Base-by-base conservation (phyloP, 352 stramenopile genomes). In the Phytophthora foliorum region DNA sequence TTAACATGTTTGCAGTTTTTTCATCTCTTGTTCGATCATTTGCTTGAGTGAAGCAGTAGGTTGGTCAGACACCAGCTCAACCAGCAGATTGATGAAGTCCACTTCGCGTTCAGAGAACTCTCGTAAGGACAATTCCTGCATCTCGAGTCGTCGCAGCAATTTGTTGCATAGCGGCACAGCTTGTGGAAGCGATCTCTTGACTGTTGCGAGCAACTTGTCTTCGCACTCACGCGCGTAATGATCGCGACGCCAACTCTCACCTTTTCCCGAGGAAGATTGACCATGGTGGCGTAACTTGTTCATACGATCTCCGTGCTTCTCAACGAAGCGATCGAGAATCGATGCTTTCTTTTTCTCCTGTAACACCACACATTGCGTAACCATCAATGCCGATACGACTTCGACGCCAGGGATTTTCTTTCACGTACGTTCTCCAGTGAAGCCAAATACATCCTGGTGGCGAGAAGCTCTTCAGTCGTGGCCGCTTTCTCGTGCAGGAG, bases 61-160 rank as follows among this genome's bases (percentile, higher is more conserved):
- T 59, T 93, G 83, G 56, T 95, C 86, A 6, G 83, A 93, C 25
- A 88, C 86, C 0, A 95, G 74, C 29, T 92, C 85, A 2, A 93
- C 82, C 1, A 96, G 70, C 42, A 96, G 58, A 42, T 92, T 85
- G 71, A 94, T 94, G 17, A 93, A 91, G 63, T 96, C 88, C 6
- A 91, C 77, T 63, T 96, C 84, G 3, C 85, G 82, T 52, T 90
- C 85, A 11, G 81, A 87, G 59, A 85, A 89, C 55, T 95, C 86
- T 6, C 82, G 73, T 29, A 95, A 57, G 32, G 85, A 83, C 25
- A 93, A 54, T 60, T 94, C 88, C 63, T 95, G 86, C 53, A 89
- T 69, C 62, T 92, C 82, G 3, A 94, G 74, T 22, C 83, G 82
- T 4, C 81, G 82, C 22, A 93, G 58, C 16, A 93, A 31, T 57